Evolutionary conservation across 1,284 basidiomycete genomes (phyloP), one percentile per base, ranked within the genome.

Genomic region (Paramarasmius palmivorus): DNA sequence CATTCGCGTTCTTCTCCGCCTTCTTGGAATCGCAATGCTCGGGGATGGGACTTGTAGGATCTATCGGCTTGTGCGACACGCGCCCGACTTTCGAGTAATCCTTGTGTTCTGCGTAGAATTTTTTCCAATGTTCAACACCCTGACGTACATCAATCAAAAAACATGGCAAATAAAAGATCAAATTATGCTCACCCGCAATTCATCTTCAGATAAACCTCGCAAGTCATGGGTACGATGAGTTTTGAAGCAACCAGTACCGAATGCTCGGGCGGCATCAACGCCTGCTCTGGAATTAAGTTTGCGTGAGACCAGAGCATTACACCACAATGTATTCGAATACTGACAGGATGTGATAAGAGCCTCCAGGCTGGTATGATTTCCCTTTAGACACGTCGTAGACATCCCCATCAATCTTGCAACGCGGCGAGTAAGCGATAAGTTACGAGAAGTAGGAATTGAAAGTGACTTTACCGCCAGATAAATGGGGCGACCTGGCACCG

Each of bases 201-300:
- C 90, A 56, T 77, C 71, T 52, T 88, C 82, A 36, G 74, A 79
- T 59, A 98, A 70, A 10, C 90, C 95, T 57, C 95, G 84, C 55
- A 90, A 73, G 72, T 98, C 95, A 72, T 97, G 90, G 36, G 94
- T 98, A 44, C 86, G 81, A 71, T 98, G 95, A 12, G 82, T 81
- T 64, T 86, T 78, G 76, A 98, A 97, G 70, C 95, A 98, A 4
- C 94, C 94, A 1, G 95, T 98, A 32, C 84, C 91, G 71, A 92
- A 98, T 0, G 94, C 90, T 61, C 95, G 77, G 26, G 92, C 90
- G 12, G 92, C 93, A 68, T 98, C 95, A 52, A 80, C 73, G 8
- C 95, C 95, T 52, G 92, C 86, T 76, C 93, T 94, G 64, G 60
- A 59, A 59, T 54, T 57, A 56, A 54, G 32, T n/a, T 14, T 19